These are phyloP conservation scores for Penicillium roqueforti DNA, from an alignment of 495 filamentous ascomycete genomes.

Conservation along the genomic window DNA sequence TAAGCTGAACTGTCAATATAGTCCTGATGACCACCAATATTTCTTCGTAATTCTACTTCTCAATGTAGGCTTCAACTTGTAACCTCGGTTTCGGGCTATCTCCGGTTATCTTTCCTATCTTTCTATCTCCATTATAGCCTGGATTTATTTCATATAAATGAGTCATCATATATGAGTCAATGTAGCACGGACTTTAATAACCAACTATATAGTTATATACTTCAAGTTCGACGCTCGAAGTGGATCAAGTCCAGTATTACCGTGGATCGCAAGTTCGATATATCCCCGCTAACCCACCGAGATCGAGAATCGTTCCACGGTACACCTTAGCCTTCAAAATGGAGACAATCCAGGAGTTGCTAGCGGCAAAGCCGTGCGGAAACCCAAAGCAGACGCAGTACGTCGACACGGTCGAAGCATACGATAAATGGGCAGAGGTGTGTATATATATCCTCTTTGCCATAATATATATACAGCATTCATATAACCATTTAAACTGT, in stretches of 20 bases:
- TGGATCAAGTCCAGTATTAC: background rate
- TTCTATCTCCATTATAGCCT: background rate
- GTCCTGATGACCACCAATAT: background rate
- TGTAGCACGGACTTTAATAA: background rate
- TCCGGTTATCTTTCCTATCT: background rate
- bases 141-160: background rate
- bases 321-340: conserved; percentile 7
- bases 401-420: conserved; percentile 39
- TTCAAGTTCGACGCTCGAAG: background rate
- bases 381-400: conserved; percentile 22
- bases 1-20: conserved; percentile 14
- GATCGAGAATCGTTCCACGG: too few species aligned
- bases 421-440: conserved; percentile 43
- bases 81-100: background rate
- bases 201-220: background rate
- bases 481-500: background rate
- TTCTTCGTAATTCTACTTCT: background rate
- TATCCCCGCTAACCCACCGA: background rate
- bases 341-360: conserved; percentile 29
- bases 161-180: conserved; percentile 2
- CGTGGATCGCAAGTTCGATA: background rate
- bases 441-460: background rate
- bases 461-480: background rate
- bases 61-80: background rate
- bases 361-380: conserved; percentile 8